These are phyloP conservation scores for Blastobotrys malaysiensis DNA, from an alignment of 1,139 yeast genomes.

Conservation along the genomic window DNA sequence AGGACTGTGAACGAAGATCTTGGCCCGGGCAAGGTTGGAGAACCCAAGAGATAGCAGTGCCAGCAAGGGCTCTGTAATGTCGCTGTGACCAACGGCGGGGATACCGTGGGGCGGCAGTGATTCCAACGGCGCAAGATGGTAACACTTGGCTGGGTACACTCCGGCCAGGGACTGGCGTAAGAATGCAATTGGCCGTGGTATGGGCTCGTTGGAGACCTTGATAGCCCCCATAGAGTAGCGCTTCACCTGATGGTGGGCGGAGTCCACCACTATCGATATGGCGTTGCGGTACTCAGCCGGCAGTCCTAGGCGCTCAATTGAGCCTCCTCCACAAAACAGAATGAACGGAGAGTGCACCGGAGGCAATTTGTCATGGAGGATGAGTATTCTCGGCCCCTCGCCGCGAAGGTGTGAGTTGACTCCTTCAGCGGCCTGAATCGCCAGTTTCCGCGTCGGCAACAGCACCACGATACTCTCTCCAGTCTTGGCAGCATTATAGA, in stretches of 20 bases:
- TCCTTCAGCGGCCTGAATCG: neutral
- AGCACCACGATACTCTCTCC: neutral
- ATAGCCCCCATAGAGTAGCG: neutral
- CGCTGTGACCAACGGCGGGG: constrained; percentile 76
- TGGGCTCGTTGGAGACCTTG: neutral
- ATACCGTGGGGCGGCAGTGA: constrained; percentile 73
- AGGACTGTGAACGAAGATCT: constrained; percentile 89
- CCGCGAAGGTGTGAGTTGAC: neutral
- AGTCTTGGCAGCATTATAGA: neutral
- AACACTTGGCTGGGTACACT: constrained; percentile 3
- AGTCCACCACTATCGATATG: neutral
- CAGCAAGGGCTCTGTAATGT: constrained; percentile 71
- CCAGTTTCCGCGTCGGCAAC: neutral
- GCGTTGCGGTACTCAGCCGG: neutral
- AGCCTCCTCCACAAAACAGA: neutral
- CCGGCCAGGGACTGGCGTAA: constrained; percentile 2
- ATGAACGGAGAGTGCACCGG: neutral
- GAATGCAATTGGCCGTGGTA: neutral
- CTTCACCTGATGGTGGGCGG: neutral
- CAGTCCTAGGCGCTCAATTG: neutral
- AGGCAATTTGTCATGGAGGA: neutral
- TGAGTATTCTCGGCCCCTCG: neutral
- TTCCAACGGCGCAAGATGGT: constrained; percentile 53
- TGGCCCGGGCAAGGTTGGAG: constrained; percentile 82
- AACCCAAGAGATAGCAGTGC: constrained; percentile 78